These are phyloP conservation scores for Tricholoma bakamatsutake DNA, from an alignment of 768 basidiomycete species.

Conservation along the genomic window DNA sequence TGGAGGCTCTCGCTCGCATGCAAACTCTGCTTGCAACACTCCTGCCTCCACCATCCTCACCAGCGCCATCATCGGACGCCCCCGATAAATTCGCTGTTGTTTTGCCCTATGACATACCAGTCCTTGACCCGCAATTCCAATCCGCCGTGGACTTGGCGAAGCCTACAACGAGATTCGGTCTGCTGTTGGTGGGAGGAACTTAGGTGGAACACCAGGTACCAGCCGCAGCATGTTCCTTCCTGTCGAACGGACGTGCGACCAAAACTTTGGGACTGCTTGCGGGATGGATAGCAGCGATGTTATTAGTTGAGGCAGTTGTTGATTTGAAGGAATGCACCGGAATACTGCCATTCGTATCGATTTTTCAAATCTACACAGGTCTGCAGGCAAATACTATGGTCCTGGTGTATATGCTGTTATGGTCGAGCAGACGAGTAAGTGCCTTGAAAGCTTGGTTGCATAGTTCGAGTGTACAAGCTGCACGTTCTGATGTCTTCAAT, in stretches of 20 bases:
- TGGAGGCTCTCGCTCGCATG: conserved; percentile 46
- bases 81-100: conserved; percentile 37
- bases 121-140: conserved; percentile 47
- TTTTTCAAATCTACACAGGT: too few species aligned
- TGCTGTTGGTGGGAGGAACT: conserved; percentile 60
- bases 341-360: background rate
- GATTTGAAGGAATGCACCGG: background rate
- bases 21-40: conserved; percentile 60
- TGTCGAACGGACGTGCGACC: background rate
- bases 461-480: background rate
- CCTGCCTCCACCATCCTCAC: conserved; percentile 32
- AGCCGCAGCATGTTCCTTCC: background rate
- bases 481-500: background rate
- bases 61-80: conserved; percentile 13
- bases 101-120: conserved; percentile 48
- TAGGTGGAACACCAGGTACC: conserved; percentile 1
- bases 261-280: background rate
- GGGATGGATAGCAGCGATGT: background rate
- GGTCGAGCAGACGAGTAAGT: background rate
- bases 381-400: too few species aligned
- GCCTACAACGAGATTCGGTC: conserved; percentile 68
- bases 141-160: conserved; percentile 61
- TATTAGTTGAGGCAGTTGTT: background rate
- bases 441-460: background rate
- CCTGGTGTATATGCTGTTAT: background rate